phyloP scores from a whole-genome alignment of 2,329 filamentous ascomycete species.

The Colletotrichum orchidophilum region DNA sequence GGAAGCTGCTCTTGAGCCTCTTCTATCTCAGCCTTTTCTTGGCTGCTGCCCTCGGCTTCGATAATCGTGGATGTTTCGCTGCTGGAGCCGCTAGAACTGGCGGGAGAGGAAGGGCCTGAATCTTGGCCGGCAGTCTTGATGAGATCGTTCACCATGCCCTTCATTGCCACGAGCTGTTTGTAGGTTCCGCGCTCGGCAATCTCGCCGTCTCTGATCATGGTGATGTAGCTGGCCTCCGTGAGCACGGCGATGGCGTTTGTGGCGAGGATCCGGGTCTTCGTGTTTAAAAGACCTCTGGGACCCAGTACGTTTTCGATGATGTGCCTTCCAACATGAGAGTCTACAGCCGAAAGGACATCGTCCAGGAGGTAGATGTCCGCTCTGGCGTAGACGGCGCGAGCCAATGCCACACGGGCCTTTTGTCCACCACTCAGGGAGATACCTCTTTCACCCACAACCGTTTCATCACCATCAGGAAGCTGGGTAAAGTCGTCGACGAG shows the following conservation, averaged over 20 bases:
- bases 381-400: conserved; percentile 92
- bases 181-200: conserved; percentile 91
- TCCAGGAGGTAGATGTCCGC: conserved; percentile 97
- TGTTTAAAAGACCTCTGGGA: conserved; percentile 79
- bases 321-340: conserved; percentile 95
- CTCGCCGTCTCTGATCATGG: conserved; percentile 82
- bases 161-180: conserved; percentile 90
- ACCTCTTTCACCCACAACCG: conserved; percentile 94
- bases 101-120: conserved; percentile 51
- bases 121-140: conserved; percentile 75
- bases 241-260: conserved; percentile 96
- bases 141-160: conserved; percentile 86
- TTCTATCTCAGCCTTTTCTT: conserved; percentile 74
- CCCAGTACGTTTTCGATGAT: conserved; percentile 95
- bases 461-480: conserved; percentile 94
- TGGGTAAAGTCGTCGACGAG: conserved; percentile 90
- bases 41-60: conserved; percentile 56
- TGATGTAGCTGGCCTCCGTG: conserved; percentile 88
- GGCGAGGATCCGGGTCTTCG: conserved; percentile 91
- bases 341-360: conserved; percentile 95
- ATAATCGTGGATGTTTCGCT: conserved; percentile 69
- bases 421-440: conserved; percentile 97
- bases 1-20: conserved; percentile 81
- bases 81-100: conserved; percentile 57
- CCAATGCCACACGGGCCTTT: conserved; percentile 91